These are phyloP conservation scores for Pestalotiopsis sp. DNA, from an alignment of 2,329 filamentous ascomycete species.

Conservation along the genomic window DNA sequence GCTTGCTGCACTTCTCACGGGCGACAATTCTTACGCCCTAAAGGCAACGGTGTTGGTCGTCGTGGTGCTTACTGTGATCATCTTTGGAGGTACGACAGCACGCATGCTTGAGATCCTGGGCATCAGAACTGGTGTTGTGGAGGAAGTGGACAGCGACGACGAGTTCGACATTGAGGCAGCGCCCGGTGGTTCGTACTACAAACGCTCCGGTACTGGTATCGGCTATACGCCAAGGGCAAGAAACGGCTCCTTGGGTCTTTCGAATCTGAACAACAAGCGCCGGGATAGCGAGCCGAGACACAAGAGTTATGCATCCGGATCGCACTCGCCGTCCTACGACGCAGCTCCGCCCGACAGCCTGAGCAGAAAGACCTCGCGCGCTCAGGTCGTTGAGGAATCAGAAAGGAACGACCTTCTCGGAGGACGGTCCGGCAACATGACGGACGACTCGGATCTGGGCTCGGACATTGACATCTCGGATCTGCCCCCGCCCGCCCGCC, in stretches of 20 bases:
- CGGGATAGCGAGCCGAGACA: conserved; percentile 30
- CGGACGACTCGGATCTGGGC: conserved; percentile 61
- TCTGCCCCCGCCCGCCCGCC: conserved; percentile 60
- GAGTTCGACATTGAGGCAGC: conserved; percentile 94
- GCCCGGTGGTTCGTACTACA: conserved; percentile 72
- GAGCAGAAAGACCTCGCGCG: conserved; percentile 52
- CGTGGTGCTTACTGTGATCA: conserved; percentile 96
- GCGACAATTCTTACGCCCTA: conserved; percentile 77
- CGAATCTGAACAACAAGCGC: conserved; percentile 44
- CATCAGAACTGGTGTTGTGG: conserved; percentile 94
- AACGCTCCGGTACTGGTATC: conserved; percentile 74
- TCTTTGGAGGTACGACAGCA: conserved; percentile 95
- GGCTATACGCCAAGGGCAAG: conserved; percentile 71
- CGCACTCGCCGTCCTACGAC: conserved; percentile 47
- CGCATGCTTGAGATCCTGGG: conserved; percentile 96
- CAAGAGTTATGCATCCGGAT: conserved; percentile 54
- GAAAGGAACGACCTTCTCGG: conserved; percentile 60
- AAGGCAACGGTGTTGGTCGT: conserved; percentile 96
- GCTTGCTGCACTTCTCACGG: conserved; percentile 82
- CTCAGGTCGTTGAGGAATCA: conserved; percentile 40
- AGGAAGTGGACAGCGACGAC: conserved; percentile 96
- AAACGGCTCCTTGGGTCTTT: conserved; percentile 60
- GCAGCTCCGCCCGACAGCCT: conserved; percentile 45
- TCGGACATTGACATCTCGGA: conserved; percentile 68
- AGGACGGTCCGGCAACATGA: conserved; percentile 43